Percentiles rank a stretch among this genome's conserved stretches.
These are phyloP conservation scores for Blastobotrys americana DNA, from an alignment of 805 yeast genomes.

Conservation along the genomic window DNA sequence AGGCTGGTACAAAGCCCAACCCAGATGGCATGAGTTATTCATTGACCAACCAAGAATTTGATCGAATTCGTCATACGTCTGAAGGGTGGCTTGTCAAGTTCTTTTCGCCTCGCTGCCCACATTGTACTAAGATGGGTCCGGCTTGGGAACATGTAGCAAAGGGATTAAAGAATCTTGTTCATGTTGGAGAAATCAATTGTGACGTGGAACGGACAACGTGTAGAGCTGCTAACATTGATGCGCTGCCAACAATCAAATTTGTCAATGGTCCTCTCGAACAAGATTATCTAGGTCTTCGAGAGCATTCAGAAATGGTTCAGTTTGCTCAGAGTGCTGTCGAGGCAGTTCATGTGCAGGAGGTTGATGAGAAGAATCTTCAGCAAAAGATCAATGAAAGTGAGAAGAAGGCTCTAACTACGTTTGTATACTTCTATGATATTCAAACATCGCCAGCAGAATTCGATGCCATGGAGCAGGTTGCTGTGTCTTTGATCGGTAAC, in stretches of 20 bases:
- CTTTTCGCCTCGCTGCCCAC: constrained; percentile 35
- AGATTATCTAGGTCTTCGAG: constrained; percentile 27
- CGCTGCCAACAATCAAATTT: constrained; percentile 22
- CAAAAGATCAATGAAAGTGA: constrained; percentile 17
- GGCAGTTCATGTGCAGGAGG: constrained; percentile 26
- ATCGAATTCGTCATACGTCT: constrained; percentile 21
- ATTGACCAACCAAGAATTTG: constrained; percentile 25
- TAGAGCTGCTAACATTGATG: constrained; percentile 25
- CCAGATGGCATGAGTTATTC: constrained; percentile 31
- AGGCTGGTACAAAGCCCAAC: constrained; percentile 17
- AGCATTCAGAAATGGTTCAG: constrained; percentile 28
- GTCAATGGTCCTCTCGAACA: constrained; percentile 24
- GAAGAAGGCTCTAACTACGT: constrained; percentile 17
- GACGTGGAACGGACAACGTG: constrained; percentile 30
- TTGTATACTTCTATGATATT: constrained; percentile 35
- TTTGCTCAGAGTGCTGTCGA: constrained; percentile 29
- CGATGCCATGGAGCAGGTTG: constrained; percentile 30
- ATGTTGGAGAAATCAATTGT: constrained; percentile 37
- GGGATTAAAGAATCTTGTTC: constrained; percentile 26
- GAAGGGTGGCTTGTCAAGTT: constrained; percentile 38
- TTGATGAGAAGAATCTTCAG: constrained; percentile 22
- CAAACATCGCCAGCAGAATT: constrained; percentile 34
- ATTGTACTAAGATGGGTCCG: constrained; percentile 32
- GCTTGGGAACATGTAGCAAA: constrained; percentile 33
- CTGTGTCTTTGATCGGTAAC: constrained; percentile 29